These are phyloP conservation scores for Perkinsus marinus DNA, from an alignment of 169 alveolate genomes.

Conservation along the genomic window DNA sequence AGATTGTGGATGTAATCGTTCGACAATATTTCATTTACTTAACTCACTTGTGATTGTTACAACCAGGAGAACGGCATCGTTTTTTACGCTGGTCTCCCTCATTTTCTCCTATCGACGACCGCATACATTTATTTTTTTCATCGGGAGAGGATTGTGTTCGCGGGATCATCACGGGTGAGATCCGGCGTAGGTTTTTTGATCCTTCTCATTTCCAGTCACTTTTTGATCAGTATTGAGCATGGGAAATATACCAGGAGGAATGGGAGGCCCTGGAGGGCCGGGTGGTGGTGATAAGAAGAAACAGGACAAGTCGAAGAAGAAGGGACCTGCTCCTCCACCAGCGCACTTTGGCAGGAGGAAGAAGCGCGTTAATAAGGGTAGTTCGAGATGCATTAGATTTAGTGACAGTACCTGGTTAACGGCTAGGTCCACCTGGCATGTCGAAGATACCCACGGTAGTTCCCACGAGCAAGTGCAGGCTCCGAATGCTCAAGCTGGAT, in stretches of 20 bases:
- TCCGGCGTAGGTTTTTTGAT: background rate
- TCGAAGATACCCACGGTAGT: conserved; percentile 75
- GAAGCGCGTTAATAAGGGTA: background rate
- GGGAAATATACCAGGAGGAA: background rate
- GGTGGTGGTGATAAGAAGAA: background rate
- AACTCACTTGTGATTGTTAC: no score
- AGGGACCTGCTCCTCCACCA: background rate
- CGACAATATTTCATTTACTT: no score
- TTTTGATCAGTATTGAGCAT: background rate
- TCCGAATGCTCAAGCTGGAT: conserved; percentile 75
- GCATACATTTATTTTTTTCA: no score
- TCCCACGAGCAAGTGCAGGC: conserved; percentile 81
- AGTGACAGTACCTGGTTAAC: background rate
- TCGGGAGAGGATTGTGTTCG: no score
- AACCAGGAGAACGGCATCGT: no score
- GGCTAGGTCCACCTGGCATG: background rate
- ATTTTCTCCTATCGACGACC: no score
- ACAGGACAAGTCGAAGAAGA: background rate
- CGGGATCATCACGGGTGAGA: no score
- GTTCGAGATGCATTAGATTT: background rate
- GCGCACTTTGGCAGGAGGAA: background rate
- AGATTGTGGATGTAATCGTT: no score
- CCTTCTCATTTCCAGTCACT: background rate
- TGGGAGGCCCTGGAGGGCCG: background rate
- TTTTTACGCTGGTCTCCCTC: no score